Evolutionary conservation across 2,329 filamentous ascomycete species (phyloP), one percentile per base, ranked within the genome.

Genomic region (Exophiala sp.): DNA sequence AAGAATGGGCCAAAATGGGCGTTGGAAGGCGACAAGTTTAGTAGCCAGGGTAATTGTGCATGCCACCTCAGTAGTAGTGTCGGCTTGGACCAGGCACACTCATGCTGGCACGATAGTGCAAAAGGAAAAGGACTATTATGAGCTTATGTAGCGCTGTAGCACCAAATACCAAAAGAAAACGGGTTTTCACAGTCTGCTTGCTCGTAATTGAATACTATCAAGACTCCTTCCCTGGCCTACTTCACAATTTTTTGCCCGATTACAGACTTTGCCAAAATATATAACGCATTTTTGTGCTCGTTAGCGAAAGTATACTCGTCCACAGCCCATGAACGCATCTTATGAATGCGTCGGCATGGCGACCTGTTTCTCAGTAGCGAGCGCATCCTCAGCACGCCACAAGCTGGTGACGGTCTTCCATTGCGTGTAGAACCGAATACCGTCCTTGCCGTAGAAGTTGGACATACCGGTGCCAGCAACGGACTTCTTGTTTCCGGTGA

Each of bases 381-480:
- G 81, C 1, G 90, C 91, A 75, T 96, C 91, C 66, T 91, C 85
- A 57, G 82, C 84, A 67, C 84, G 84, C 94, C 94, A 99, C 69
- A 95, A 75, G 62, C 89, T 87, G 49, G 94, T 99, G 45, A 99
- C 94, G 2, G 94, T 99, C 88, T 99, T 97, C 68, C 88, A 82
- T 76, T 97, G 94, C 2, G 94, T 99, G 74, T 95, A 97, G 70
- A 99, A 99, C 69, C 88, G 86, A 69, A 99, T 74, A 20, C 92
- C 94, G 0, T 91, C 89, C 73, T 89, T 88, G 62, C 94, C 94
- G 74, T 99, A 99, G 71, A 99, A 97, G 12, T 91, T 95, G 75
- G 83, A 95, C 35, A 89, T 88, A 57, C 94, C 92, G 48, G 91
- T 91, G 50, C 92, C 94, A 0, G 94, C 94, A 53, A 97, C 80